phyloP scores from a whole-genome alignment of 345 rosid species.

The Moringa oleifera region DNA sequence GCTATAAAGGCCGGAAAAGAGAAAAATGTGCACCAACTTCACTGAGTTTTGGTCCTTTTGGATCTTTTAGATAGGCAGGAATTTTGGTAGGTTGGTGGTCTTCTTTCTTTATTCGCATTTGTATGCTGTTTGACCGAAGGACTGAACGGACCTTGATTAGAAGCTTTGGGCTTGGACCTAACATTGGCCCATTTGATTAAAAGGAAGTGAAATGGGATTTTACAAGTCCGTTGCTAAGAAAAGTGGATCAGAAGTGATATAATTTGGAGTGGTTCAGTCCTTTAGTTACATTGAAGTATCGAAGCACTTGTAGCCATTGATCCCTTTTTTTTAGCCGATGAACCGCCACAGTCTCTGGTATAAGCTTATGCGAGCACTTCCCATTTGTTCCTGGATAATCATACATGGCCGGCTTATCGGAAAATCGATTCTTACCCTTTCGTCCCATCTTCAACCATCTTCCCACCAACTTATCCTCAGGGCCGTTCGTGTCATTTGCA shows the following conservation, averaged over 20 bases:
- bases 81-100: too few relatives aligned
- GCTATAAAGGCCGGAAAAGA: too few relatives aligned
- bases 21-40: too few relatives aligned
- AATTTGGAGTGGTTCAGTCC: slow-evolving; percentile 15
- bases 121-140: too few relatives aligned
- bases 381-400: slow-evolving; percentile 39
- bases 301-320: slow-evolving; percentile 30
- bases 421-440: slow-evolving; percentile 28
- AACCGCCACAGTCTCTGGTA: slow-evolving; percentile 28
- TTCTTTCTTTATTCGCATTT: too few relatives aligned
- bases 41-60: too few relatives aligned
- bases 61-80: too few relatives aligned
- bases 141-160: too few relatives aligned
- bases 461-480: slow-evolving; percentile 41
- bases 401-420: slow-evolving; percentile 36
- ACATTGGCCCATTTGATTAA: too few relatives aligned
- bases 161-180: too few relatives aligned
- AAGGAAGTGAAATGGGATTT: too few relatives aligned
- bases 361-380: slow-evolving; percentile 36
- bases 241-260: not conserved
- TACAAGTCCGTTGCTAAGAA: too few relatives aligned
- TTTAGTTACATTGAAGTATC: slow-evolving; percentile 34
- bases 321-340: slow-evolving; percentile 39
- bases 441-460: slow-evolving; percentile 35
- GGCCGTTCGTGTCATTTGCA: slow-evolving; percentile 21